Base-by-base conservation (phyloP, 2,329 filamentous ascomycete species). In the Nemania sp. region DNA sequence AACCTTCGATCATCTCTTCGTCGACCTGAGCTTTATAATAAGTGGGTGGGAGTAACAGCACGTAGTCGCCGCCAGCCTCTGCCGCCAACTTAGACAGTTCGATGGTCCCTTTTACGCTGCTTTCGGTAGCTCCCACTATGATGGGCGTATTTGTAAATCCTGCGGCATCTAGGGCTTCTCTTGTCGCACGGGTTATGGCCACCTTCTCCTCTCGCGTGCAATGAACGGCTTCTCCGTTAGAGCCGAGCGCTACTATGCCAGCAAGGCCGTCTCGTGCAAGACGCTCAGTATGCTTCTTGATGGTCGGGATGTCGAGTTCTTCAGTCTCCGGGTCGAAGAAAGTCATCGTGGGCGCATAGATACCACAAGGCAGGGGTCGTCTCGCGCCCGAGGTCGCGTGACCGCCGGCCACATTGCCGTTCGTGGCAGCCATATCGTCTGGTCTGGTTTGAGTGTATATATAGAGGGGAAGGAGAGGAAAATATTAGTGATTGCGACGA, bases 341-440 rank as follows among this genome's bases (percentile, higher is more conserved):
- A 66, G 90, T 95, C 86, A 94, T 90, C 56, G 89, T 93, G 22
- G 91, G 91, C 56, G 89, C 89, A 73, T 94, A 95, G 70, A 94
- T 91, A 70, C 90, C 90, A 66, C 87, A 86, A 39, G 88, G 87
- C 50, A 95, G 82, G 60, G 86, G 79, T 54, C 80, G 75, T 57
- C 75, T 75, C 15, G 73, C 60, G 59, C 75, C 74, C n/a, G 73
- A 59, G 59, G 72, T 68, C 54, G 69, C 59, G 61, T 71, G 68
- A 53, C 71, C 69, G 59, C 72, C 69, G 57, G 49, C 51, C 33
- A 57, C 60, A 66, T 49, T 51, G 37, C 53, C 49, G 43, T 48
- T 45, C 6, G 17, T 22, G 14, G 61, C 64, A 57, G 69, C 68
- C 73, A 75, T 76, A 54, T 48, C 28, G 36, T 42, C 23, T 36